Evolutionary conservation across 2,329 filamentous ascomycete species (phyloP).

Genomic region (Didymella pinodella): DNA sequence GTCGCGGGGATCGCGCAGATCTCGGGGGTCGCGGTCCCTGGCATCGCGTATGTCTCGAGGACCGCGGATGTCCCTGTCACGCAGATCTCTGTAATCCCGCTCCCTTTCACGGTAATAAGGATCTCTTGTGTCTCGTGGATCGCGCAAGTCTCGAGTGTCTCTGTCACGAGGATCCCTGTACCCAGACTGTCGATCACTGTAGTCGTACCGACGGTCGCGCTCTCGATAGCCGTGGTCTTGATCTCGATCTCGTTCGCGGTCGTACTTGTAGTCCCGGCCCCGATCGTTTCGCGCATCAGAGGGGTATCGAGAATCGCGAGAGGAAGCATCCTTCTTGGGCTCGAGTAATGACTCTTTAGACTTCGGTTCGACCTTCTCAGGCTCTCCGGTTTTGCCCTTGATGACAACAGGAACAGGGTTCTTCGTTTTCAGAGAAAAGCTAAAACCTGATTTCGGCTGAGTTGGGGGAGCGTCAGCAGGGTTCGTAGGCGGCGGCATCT

Average conservation of each 20-base stretch:
- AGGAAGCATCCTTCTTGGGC: slow-evolving; percentile 50
- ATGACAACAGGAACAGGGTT: slow-evolving; percentile 63
- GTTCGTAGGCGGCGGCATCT: slow-evolving; percentile 62
- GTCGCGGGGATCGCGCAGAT: slow-evolving; percentile 28
- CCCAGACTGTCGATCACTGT: slow-evolving; percentile 37
- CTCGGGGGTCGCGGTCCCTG: slow-evolving; percentile 33
- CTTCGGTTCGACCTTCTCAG: slow-evolving; percentile 44
- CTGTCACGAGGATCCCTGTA: slow-evolving; percentile 43
- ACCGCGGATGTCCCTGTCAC: slow-evolving; percentile 29
- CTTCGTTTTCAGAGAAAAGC: slow-evolving; percentile 88
- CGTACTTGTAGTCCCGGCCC: slow-evolving; percentile 33
- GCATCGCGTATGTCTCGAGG: slow-evolving; percentile 30
- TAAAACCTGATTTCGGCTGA: slow-evolving; percentile 68
- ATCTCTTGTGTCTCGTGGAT: slow-evolving; percentile 19
- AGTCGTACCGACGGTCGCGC: slow-evolving; percentile 48
- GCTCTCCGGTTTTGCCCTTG: slow-evolving; percentile 58
- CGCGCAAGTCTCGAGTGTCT: slow-evolving; percentile 30
- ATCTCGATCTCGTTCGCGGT: slow-evolving; percentile 51
- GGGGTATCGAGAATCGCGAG: slow-evolving; percentile 38
- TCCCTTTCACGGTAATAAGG: slow-evolving; percentile 30
- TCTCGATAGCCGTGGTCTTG: slow-evolving; percentile 53
- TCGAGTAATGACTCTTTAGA: slow-evolving; percentile 52
- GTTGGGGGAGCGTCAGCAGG: slow-evolving; percentile 62
- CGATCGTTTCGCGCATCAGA: slow-evolving; percentile 37
- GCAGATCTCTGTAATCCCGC: slow-evolving; percentile 30